These are phyloP conservation scores for Pseudomonodictys pantanalensis DNA, from an alignment of 495 filamentous ascomycete species.

Conservation along the genomic window DNA sequence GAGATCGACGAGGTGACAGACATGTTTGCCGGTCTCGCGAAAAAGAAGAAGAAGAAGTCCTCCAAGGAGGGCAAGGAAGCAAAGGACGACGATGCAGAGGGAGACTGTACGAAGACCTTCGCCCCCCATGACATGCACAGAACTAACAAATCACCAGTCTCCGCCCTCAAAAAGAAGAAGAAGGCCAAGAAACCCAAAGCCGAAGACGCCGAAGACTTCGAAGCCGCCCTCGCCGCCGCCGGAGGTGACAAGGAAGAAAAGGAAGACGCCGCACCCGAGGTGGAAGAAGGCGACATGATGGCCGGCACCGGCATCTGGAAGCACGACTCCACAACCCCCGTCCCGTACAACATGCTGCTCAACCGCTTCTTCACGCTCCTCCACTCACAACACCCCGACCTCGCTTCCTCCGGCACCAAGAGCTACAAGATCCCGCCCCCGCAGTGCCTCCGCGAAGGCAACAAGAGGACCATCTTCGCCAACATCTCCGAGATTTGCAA, in stretches of 20 bases:
- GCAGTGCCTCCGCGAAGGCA: constrained; percentile 98
- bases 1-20: constrained; percentile 69
- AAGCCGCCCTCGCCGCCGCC: constrained; percentile 74
- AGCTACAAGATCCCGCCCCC: constrained; percentile 99
- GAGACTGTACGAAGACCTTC: neutral
- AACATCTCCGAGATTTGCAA: constrained; percentile 92
- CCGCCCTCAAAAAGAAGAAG: constrained; percentile 50
- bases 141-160: too few species aligned
- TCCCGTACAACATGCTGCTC: constrained; percentile 82
- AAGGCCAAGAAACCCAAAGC: constrained; percentile 46
- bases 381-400: constrained; percentile 89
- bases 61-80: constrained; percentile 4
- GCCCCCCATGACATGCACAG: too few species aligned
- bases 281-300: constrained; percentile 70
- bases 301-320: constrained; percentile 92
- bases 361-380: constrained; percentile 89
- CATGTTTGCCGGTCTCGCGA: constrained; percentile 79
- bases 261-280: constrained; percentile 53
- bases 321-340: constrained; percentile 69
- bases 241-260: constrained; percentile 55
- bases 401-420: constrained; percentile 79
- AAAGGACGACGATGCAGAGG: neutral
- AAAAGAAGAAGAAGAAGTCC: constrained; percentile 86
- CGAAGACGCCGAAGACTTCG: constrained; percentile 71
- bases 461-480: constrained; percentile 99